A percentile compares a stretch with the other conserved stretches of the same genome.
These are phyloP conservation scores for Alternaria solani DNA, from an alignment of 2,329 filamentous ascomycete genomes.

Conservation along the genomic window DNA sequence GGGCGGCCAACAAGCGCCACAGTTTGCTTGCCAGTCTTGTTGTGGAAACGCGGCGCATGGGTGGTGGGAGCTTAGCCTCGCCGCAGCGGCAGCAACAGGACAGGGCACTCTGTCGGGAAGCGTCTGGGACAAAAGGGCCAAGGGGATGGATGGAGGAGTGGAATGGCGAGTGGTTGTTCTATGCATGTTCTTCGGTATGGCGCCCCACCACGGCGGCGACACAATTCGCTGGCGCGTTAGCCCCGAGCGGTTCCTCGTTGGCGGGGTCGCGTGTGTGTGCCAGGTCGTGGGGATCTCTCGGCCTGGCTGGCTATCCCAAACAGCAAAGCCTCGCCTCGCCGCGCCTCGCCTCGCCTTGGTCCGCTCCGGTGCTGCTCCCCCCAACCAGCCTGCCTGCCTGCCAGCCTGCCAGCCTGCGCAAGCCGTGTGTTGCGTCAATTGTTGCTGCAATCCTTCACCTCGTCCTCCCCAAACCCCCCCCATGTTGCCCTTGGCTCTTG, in stretches of 20 bases:
- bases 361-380: conserved; percentile 21
- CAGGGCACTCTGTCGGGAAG: neutral
- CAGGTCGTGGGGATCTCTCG: conserved; percentile 18
- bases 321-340: conserved; percentile 19
- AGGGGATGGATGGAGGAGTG: neutral
- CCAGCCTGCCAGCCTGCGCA: conserved; percentile 11
- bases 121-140: neutral
- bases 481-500: conserved; percentile 18
- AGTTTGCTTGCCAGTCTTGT: conserved; percentile 13
- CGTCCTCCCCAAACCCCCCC: conserved; percentile 8
- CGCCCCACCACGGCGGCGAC: conserved; percentile 9
- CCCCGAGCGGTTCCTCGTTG: conserved; percentile 15
- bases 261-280: conserved; percentile 20
- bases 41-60: conserved; percentile 16
- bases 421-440: conserved; percentile 1
- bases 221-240: conserved; percentile 13
- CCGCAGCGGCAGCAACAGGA: neutral
- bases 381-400: neutral
- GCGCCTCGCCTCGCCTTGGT: conserved; percentile 5
- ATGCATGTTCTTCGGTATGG: conserved; percentile 15
- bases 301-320: conserved; percentile 9
- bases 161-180: conserved; percentile 3
- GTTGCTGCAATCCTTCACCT: conserved; percentile 8
- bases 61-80: conserved; percentile 16
- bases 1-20: conserved; percentile 18